A percentile compares a stretch with the other conserved stretches of the same genome.
These are phyloP conservation scores for Cryptomeria japonica DNA, from an alignment of 75 land plant genomes.

Conservation along the genomic window DNA sequence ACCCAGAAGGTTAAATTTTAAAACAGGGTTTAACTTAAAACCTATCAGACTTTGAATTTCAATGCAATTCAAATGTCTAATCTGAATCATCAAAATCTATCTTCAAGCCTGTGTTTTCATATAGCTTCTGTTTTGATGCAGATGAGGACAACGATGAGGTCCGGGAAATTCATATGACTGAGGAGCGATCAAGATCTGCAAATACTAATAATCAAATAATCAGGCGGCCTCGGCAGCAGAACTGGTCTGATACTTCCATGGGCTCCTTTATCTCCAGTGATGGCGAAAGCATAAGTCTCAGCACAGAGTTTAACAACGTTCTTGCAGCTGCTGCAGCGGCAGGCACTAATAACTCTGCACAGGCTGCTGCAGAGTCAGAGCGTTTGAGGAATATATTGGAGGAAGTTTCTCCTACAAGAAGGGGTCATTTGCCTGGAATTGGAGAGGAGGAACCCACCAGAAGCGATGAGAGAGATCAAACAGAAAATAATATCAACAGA, in stretches of 20 bases:
- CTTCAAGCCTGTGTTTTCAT: background rate
- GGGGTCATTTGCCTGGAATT: conserved; percentile 3
- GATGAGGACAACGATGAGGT: background rate
- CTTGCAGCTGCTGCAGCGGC: conserved; percentile 7
- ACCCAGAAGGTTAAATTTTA: background rate
- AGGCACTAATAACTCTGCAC: background rate
- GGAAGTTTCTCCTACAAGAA: background rate
- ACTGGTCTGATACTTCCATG: conserved; percentile 15
- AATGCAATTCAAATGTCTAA: background rate
- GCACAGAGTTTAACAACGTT: conserved; percentile 7
- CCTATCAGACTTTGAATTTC: background rate
- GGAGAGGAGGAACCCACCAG: conserved; percentile 8
- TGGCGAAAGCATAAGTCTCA: conserved; percentile 8
- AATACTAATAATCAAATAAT: background rate
- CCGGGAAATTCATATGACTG: background rate
- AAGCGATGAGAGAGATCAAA: background rate
- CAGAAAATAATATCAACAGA: background rate
- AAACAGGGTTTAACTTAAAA: background rate
- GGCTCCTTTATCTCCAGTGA: background rate
- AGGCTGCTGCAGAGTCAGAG: background rate
- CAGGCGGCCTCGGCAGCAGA: background rate
- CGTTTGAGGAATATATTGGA: background rate
- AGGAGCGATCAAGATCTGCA: background rate
- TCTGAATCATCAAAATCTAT: background rate
- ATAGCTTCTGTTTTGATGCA: background rate